phyloP scores from a whole-genome alignment of 257 asterid species.

The Paulownia fortunei region DNA sequence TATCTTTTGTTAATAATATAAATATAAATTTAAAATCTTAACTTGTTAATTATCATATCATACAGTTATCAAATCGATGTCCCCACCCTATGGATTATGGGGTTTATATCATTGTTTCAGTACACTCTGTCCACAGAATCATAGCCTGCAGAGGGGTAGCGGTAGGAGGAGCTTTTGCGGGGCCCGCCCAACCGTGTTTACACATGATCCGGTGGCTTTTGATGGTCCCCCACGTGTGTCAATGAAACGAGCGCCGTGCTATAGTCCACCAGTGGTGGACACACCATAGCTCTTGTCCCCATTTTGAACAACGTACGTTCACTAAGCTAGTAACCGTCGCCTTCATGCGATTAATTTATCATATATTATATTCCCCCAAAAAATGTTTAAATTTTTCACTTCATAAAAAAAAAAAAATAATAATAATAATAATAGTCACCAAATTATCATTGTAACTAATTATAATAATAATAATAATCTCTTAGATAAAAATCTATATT shows the following conservation, averaged over 20 bases:
- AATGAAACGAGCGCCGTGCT: constrained; percentile 24
- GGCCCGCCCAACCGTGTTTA: constrained; percentile 23
- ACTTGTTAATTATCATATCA: too few species aligned
- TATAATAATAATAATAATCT: too few species aligned
- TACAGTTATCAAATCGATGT: neutral
- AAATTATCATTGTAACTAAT: too few species aligned
- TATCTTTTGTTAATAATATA: too few species aligned
- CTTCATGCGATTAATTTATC: neutral
- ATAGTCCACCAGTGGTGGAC: constrained; percentile 29
- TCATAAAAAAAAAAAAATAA: too few species aligned
- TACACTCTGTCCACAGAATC: constrained; percentile 24
- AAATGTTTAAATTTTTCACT: too few species aligned
- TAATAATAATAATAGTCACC: too few species aligned
- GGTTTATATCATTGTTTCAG: neutral
- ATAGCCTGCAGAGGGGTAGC: constrained; percentile 10
- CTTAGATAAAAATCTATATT: too few species aligned
- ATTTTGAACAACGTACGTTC: neutral
- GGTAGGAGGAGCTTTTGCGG: neutral
- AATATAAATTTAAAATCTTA: too few species aligned
- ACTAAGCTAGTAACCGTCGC: neutral
- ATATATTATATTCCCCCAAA: too few species aligned
- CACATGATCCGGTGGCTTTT: neutral
- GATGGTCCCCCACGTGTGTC: constrained; percentile 42
- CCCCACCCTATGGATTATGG: neutral
- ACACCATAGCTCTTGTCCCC: constrained; percentile 16